These are phyloP conservation scores for Tubosaeta sp. DNA, from an alignment of 768 basidiomycete species.

Conservation along the genomic window DNA sequence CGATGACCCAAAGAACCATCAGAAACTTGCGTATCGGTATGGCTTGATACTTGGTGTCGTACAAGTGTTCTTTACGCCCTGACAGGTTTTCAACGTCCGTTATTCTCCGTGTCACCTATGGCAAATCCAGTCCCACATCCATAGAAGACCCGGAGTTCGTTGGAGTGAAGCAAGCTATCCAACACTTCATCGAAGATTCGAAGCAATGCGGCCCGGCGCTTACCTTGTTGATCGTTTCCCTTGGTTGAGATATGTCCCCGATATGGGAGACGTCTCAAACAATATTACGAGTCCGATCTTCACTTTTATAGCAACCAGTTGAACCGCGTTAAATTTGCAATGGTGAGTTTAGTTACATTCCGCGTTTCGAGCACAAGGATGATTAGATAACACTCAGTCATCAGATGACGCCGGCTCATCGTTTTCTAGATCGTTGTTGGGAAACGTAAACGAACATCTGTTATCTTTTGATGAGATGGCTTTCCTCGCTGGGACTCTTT, in stretches of 20 bases:
- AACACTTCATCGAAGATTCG: conserved; percentile 29
- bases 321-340: conserved; percentile 37
- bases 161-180: conserved; percentile 12
- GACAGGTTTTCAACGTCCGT: conserved; percentile 26
- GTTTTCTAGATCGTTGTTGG: neutral
- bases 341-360: conserved; percentile 28
- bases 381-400: neutral
- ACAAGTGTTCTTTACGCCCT: neutral
- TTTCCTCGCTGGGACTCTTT: neutral
- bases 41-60: conserved; percentile 22
- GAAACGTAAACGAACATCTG: neutral
- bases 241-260: conserved; percentile 45
- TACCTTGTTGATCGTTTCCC: conserved; percentile 35
- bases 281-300: conserved; percentile 49
- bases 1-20: conserved; percentile 31
- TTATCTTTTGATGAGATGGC: neutral
- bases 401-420: neutral
- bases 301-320: conserved; percentile 48
- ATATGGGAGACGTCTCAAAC: conserved; percentile 49
- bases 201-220: conserved; percentile 30
- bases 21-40: conserved; percentile 44
- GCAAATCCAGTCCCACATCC: conserved; percentile 16
- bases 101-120: conserved; percentile 25
- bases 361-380: too few relatives aligned
- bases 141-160: conserved; percentile 22